A percentile compares a stretch with the other conserved stretches of the same genome.
phyloP scores from a whole-genome alignment of 495 filamentous ascomycete species.

The Evansstolkia leycettana region DNA sequence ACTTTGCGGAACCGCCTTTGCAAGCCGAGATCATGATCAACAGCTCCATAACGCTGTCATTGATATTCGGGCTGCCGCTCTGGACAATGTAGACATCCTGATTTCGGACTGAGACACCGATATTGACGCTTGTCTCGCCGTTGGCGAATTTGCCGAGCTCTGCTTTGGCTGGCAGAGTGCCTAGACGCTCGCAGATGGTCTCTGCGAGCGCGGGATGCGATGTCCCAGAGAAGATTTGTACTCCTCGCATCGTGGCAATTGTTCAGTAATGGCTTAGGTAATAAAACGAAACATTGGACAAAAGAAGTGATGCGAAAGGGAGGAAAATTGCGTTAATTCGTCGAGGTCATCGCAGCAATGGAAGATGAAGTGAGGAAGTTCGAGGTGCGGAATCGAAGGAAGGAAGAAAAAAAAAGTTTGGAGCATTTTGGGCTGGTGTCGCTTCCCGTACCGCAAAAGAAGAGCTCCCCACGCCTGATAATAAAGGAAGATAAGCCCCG shows the following conservation, averaged over 20 bases:
- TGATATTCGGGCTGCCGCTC: conserved; percentile 92
- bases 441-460: conserved; percentile 2
- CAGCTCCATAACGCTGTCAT: conserved; percentile 97
- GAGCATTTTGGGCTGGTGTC: conserved; percentile 3
- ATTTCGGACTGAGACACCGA: conserved; percentile 85
- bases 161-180: conserved; percentile 51
- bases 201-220: conserved; percentile 59
- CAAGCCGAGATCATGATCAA: conserved; percentile 98
- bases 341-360: too few relatives aligned
- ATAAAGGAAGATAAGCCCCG: background rate
- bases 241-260: conserved; percentile 50
- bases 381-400: background rate
- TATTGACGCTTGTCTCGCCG: conserved; percentile 93
- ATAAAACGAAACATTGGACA: background rate
- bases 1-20: conserved; percentile 94
- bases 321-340: conserved; percentile 1
- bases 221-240: conserved; percentile 59
- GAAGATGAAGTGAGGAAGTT: conserved; percentile 6
- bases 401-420: conserved; percentile 8
- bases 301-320: conserved; percentile 9
- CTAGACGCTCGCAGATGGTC: conserved; percentile 58
- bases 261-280: conserved; percentile 4
- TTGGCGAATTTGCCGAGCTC: conserved; percentile 64
- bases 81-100: conserved; percentile 99
- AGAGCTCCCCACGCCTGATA: background rate